phyloP scores from a whole-genome alignment of 352 stramenopile species.

The Phytophthora fragariaefolia region DNA sequence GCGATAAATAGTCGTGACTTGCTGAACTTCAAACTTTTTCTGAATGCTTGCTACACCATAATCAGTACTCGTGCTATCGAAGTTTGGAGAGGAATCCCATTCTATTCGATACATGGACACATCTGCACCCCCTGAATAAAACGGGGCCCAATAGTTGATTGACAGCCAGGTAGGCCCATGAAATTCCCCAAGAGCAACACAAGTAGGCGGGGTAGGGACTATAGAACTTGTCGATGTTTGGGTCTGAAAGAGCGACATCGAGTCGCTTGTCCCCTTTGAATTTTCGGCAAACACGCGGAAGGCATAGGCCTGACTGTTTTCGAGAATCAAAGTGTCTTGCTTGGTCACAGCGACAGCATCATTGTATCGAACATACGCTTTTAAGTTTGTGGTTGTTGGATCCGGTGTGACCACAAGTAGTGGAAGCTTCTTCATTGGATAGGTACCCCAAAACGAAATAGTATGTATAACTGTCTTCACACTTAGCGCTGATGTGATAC shows the following conservation, averaged over 20 bases:
- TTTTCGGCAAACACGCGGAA: constrained; percentile 77
- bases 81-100: constrained; percentile 86
- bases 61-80: constrained; percentile 80
- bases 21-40: constrained; percentile 92
- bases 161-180: constrained; percentile 77
- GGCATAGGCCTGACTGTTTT: constrained; percentile 54
- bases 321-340: constrained; percentile 59
- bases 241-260: constrained; percentile 38
- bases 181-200: constrained; percentile 82
- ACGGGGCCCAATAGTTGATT: constrained; percentile 81
- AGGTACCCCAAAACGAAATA: constrained; percentile 88
- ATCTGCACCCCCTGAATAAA: constrained; percentile 87
- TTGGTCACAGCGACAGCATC: constrained; percentile 57
- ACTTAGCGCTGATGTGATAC: constrained; percentile 43
- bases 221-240: constrained; percentile 64
- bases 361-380: constrained; percentile 55
- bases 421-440: constrained; percentile 60
- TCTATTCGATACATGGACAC: constrained; percentile 95
- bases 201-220: constrained; percentile 73
- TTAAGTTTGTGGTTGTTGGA: constrained; percentile 31
- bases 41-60: constrained; percentile 90
- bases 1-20: constrained; percentile 74
- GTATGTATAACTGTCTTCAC: constrained; percentile 79
- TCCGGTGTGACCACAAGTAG: constrained; percentile 42
- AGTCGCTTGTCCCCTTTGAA: constrained; percentile 57